A percentile compares a stretch with the other conserved stretches of the same genome.
These are phyloP conservation scores for Penicillium ochrochloron DNA, from an alignment of 495 filamentous ascomycete species.

Conservation along the genomic window DNA sequence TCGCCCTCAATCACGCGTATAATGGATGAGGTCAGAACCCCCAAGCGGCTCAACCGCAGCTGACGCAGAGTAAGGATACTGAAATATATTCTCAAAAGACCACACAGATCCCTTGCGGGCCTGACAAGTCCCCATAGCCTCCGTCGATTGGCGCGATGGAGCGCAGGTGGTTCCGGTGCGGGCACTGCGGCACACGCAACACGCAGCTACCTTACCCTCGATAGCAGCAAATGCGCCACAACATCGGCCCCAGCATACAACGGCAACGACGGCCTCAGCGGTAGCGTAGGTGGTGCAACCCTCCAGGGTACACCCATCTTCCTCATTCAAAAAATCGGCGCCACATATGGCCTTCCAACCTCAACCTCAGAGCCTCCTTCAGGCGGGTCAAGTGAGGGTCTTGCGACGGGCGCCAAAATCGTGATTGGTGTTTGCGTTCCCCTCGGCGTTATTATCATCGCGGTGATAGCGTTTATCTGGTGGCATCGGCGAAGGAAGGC, in stretches of 20 bases:
- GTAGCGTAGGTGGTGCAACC: slow-evolving; percentile 9
- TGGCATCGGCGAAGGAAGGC: slow-evolving; percentile 17
- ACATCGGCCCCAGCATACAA: slow-evolving; percentile 14
- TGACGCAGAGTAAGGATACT: not conserved
- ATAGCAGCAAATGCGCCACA: slow-evolving; percentile 7
- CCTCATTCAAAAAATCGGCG: slow-evolving; percentile 13
- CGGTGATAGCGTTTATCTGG: slow-evolving; percentile 13
- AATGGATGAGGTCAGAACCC: not conserved
- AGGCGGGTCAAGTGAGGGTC: not conserved
- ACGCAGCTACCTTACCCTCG: slow-evolving; percentile 5
- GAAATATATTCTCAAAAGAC: not conserved
- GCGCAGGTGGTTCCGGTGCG: not conserved
- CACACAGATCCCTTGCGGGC: slow-evolving; percentile 5
- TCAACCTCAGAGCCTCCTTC: not conserved
- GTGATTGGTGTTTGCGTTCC: slow-evolving; percentile 21
- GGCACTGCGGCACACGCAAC: not conserved
- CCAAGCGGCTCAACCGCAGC: not conserved
- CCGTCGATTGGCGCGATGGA: slow-evolving; percentile 1
- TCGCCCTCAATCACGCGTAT: not conserved
- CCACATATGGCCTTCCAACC: slow-evolving; percentile 1
- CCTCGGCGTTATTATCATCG: slow-evolving; percentile 12
- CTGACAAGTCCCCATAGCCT: not conserved
- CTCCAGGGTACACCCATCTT: slow-evolving; percentile 20
- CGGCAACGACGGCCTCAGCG: slow-evolving; percentile 2
- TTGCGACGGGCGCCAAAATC: slow-evolving; percentile 21